Conservation (phyloP, 2,329 filamentous ascomycete species). For the Talaromyces islandicus region DNA sequence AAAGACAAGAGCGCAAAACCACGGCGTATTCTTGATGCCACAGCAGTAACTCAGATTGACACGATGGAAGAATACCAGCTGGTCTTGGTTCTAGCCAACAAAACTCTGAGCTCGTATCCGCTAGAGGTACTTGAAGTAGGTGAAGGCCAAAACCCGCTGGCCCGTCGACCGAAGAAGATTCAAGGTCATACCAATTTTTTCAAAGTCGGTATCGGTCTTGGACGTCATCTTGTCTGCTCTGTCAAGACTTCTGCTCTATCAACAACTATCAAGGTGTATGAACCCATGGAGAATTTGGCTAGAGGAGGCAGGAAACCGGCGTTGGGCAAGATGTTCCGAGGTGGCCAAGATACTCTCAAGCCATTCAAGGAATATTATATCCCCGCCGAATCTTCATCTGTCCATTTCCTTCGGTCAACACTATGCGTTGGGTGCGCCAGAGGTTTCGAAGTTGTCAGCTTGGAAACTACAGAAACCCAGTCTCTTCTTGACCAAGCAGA, state of each 20-base stretch:
- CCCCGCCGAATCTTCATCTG: constrained; percentile 93
- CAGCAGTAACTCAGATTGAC: constrained; percentile 88
- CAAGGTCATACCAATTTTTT: constrained; percentile 98
- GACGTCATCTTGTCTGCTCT: constrained; percentile 89
- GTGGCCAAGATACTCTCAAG: constrained; percentile 88
- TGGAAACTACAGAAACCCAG: constrained; percentile 97
- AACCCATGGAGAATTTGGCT: constrained; percentile 89
- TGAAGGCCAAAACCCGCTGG: constrained; percentile 65
- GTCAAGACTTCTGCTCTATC: constrained; percentile 91
- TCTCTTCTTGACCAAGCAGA: constrained; percentile 95
- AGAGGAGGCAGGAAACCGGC: constrained; percentile 95
- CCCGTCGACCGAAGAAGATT: constrained; percentile 90
- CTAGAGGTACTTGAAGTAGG: constrained; percentile 79
- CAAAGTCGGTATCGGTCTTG: constrained; percentile 91
- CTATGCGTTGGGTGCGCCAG: constrained; percentile 92
- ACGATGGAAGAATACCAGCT: constrained; percentile 93
- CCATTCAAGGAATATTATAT: constrained; percentile 97
- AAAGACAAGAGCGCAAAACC: constrained; percentile 71
- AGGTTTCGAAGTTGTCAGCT: constrained; percentile 93
- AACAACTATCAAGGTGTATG: constrained; percentile 98
- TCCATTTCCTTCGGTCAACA: constrained; percentile 95
- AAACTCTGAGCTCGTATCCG: constrained; percentile 84
- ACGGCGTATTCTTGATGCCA: constrained; percentile 76
- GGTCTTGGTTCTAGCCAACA: constrained; percentile 85
- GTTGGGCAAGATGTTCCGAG: constrained; percentile 90